A percentile compares a stretch with the other conserved stretches of the same genome.
Evolutionary conservation across 129 eudicot species (phyloP).

Genomic region (Mikania micrantha): DNA sequence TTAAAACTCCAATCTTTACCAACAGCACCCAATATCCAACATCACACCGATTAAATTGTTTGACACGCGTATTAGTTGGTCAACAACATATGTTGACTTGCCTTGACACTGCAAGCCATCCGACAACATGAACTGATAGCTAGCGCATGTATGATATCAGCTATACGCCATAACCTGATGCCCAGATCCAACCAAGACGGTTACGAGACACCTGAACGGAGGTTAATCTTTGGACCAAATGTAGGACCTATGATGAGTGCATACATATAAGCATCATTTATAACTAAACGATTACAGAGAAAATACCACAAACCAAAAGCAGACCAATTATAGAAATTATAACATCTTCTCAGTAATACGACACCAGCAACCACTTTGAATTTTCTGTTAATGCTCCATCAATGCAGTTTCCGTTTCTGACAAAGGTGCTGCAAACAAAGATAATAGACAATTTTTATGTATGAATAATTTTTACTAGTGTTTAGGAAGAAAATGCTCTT

Average conservation of each 20-base stretch:
- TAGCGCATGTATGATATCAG: slow-evolving; percentile 1
- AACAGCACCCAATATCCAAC: slow-evolving; percentile 9
- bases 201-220: not conserved
- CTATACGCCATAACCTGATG: not conserved
- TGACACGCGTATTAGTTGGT: slow-evolving; percentile 13
- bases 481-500: not conserved
- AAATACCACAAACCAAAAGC: slow-evolving; percentile 16
- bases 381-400: slow-evolving; percentile 56
- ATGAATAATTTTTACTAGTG: not conserved
- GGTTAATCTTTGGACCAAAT: slow-evolving; percentile 11
- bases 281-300: slow-evolving; percentile 12
- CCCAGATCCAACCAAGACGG: slow-evolving; percentile 21
- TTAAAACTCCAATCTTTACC: slow-evolving; percentile 15
- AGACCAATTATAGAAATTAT: slow-evolving; percentile 9
- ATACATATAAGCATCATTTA: slow-evolving; percentile 16
- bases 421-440: slow-evolving; percentile 76
- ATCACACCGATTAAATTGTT: not conserved
- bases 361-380: not conserved
- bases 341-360: slow-evolving; percentile 20
- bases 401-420: slow-evolving; percentile 89
- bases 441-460: not conserved
- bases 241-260: slow-evolving; percentile 4
- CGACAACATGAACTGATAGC: slow-evolving; percentile 1
- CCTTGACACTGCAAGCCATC: not conserved
- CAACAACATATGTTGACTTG: slow-evolving; percentile 12